Base-by-base conservation (phyloP, 2,329 filamentous ascomycete species). In the Elsinoe necatrix region DNA sequence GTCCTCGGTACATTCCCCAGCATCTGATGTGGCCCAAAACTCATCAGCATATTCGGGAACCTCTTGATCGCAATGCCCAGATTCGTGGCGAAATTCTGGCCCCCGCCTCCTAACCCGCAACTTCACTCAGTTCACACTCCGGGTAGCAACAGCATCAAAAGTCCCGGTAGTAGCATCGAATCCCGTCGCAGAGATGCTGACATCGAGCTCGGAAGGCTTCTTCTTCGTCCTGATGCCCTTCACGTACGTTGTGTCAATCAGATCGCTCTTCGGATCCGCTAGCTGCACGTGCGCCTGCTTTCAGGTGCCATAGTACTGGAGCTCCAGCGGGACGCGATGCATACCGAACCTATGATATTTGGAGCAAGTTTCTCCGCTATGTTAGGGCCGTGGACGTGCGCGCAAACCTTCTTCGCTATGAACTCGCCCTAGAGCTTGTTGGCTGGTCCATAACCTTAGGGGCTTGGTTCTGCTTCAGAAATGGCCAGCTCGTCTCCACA, bases 311-410 rank as follows among this genome's bases (percentile, higher is more conserved):
- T 75, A 81, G 62, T 77, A 80, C 39, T 69, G 66, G 31, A 74
- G 66, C 59, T 81, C 78, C 0, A 80, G 68, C 0, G 67, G 62
- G 1, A 63, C 60, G n/a, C 63, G 54, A 27, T 58, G 57, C 12
- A 59, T 63, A 0, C 62, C 63, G 23, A 81, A 62, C 79, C 72
- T 41, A 77, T 69, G 57, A 75, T 71, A 60, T 72, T 66, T 0
- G 79, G 79, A 42, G 80, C 79, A 12, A 82, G 64, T 20, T 73
- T 71, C 56, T 75, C 70, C 67, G 76, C 77, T 8, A 82, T 77
- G 54, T 66, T 66, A 60, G 77, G 70, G 61, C 82, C 73, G 39
- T 67, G 62, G 34, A 68, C 62, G 4, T 61, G 60, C 25, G 55
- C 45, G 12, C 68, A 66, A 20, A 73, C 73, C 62, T 74, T 74